Percentiles rank a stretch among this genome's conserved stretches.
Evolutionary conservation across 192 early-diverging fungal genomes (phyloP).

Genomic region (Umbelopsis sp.): DNA sequence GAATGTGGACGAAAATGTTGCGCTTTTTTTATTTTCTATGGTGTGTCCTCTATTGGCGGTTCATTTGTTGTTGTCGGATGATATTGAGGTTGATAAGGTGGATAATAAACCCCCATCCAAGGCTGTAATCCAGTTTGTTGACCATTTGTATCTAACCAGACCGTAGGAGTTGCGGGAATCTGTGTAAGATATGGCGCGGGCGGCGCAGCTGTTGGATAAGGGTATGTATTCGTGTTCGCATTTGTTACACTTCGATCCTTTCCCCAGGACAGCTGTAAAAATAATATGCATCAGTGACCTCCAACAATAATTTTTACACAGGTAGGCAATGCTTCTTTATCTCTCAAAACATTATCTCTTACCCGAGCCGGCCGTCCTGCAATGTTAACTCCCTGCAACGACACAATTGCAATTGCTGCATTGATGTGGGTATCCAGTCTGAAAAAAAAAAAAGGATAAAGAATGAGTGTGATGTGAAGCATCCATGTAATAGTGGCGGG

Average conservation of each 20-base stretch:
- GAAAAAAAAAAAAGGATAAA: conserved; percentile 1
- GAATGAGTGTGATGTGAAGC: background rate
- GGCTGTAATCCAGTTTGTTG: background rate
- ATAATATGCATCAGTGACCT: background rate
- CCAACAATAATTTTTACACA: background rate
- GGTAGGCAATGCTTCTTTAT: background rate
- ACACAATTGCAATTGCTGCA: conserved; percentile 84
- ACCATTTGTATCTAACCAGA: conserved; percentile 1
- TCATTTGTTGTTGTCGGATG: background rate
- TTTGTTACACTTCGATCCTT: conserved; percentile 68
- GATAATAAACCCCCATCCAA: conserved; percentile 11
- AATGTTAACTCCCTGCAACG: conserved; percentile 70
- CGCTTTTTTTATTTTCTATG: background rate
- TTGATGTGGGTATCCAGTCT: conserved; percentile 87
- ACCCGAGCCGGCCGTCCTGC: conserved; percentile 79
- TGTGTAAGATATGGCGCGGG: background rate
- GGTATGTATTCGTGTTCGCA: conserved; percentile 17
- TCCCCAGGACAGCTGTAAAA: conserved; percentile 83
- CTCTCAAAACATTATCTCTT: conserved; percentile 10
- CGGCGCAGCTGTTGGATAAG: background rate
- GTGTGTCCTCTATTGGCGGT: background rate
- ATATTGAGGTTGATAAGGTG: background rate
- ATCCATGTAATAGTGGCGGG: background rate
- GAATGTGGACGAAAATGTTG: background rate
- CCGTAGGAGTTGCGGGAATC: background rate